Base-by-base conservation (phyloP, 805 yeast genomes). In the Saccharomycopsis sp. region DNA sequence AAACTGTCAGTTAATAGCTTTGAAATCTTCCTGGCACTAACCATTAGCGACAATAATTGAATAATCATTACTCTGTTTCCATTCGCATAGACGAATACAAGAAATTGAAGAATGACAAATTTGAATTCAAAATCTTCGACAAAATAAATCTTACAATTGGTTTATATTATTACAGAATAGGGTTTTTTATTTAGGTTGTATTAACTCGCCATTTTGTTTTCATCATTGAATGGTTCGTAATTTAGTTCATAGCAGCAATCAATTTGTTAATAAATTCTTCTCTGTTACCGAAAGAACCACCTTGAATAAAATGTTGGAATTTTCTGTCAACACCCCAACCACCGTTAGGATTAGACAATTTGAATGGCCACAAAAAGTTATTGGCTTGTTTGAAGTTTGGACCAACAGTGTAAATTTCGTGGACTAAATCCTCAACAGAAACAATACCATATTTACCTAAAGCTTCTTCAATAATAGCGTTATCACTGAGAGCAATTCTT, bases 241-340 rank as follows among this genome's bases (percentile, higher is more conserved):
- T 66, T 75, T 84, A 85, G 87, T 82, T 84, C 93, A 84, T 85
- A 70, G 85, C 83, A 78, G 86, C 85, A 68, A 86, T 85, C 73
- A 87, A 83, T 70, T 84, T 81, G 83, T 87, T 87, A 75, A 87
- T 87, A 85, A 77, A 83, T 65, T 85, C 81, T 77, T 87, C 96
- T 76, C 95, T 85, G 94, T 87, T 87, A 84, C 96, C 96, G 72
- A 87, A 80, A 77, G 93, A 82, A 83, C 96, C 96, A 79, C 95
- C 95, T 77, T 85, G 94, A 79, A 87, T 83, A 69, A 84, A 87
- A 77, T 87, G 95, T 77, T 80, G 80, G 94, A 87, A 87, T 80
- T 87, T 87, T 82, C 95, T 87, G 72, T 81, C 76, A 59, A 85
- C 85, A 78, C 95, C 90, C 95, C 94, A 87, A 72, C 96, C 96